Base-by-base conservation (phyloP, 2,329 filamentous ascomycete species). In the Aureobasidium sp. region DNA sequence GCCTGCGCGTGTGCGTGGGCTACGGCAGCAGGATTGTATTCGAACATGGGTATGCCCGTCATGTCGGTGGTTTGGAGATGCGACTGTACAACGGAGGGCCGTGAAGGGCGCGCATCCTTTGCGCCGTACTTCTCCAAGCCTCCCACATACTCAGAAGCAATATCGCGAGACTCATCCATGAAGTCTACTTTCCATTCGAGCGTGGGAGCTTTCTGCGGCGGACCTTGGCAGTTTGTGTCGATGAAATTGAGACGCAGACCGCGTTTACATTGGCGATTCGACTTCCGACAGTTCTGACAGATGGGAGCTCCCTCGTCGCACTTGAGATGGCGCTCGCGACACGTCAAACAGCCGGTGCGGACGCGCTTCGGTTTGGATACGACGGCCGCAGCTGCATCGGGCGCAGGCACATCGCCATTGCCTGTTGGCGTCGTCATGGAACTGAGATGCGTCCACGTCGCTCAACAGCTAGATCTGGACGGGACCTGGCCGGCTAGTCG, bases 191-290 rank as follows among this genome's bases (percentile, higher is more conserved):
- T 81, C 82, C 88, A 91, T 57, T 90, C 87, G 1, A 81, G 77
- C 1, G 84, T 82, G 5, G 82, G 79, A 27, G 88, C 77, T 53
- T 83, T 82, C n/a, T 70, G 56, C 12, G 85, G 87, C 59, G 87
- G 90, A 55, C 80, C 77, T 69, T 89, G 85, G 62, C 88, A 86
- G 65, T 87, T 87, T 3, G 87, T 88, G 71, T 96, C 92, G 67
- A 96, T 92, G 70, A 96, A 97, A 76, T 96, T 97, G 44, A 97
- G 79, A 41, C 90, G 84, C 56, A 97, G 81, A 20, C 92, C 93
- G 68, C 92, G 85, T 72, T 92, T 92, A 78, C 93, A 97, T 63
- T 87, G 80, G 56, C 93, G 82, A 70, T 86, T 92, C 59, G 92
- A 94, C 76, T 96, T 97, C 63, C 85, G 84, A 75, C 93, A 97